Conservation (phyloP, 2,329 filamentous ascomycete species). For the Alternaria rosae region DNA sequence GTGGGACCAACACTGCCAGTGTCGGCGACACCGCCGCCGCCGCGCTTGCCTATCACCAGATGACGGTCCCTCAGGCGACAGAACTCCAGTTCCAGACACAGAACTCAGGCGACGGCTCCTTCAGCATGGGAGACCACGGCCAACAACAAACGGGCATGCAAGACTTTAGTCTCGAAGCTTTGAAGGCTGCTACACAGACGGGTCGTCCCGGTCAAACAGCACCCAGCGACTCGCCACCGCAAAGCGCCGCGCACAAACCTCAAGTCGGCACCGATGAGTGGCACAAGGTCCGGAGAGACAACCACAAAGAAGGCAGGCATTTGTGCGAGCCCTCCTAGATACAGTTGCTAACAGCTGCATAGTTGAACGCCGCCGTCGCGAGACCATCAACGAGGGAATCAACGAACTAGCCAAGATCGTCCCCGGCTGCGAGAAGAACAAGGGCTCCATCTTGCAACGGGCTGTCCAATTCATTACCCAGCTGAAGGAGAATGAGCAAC, state of each 20-base stretch:
- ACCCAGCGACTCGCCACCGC: constrained; percentile 47
- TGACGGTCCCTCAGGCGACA: constrained; percentile 64
- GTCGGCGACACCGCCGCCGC: constrained; percentile 68
- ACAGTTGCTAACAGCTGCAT: constrained; percentile 13
- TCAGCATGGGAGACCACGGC: constrained; percentile 54
- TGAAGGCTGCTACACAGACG: constrained; percentile 57
- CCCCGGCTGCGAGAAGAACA: constrained; percentile 98
- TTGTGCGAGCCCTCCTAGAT: background rate
- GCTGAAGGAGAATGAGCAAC: constrained; percentile 90
- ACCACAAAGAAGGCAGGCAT: constrained; percentile 91
- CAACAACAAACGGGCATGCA: constrained; percentile 48
- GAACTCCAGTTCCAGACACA: constrained; percentile 61
- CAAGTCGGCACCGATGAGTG: constrained; percentile 96
- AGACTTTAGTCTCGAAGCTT: constrained; percentile 57
- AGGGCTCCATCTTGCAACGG: constrained; percentile 92
- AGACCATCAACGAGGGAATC: constrained; percentile 99
- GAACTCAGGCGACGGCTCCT: constrained; percentile 53
- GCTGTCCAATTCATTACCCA: constrained; percentile 95
- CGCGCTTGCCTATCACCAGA: constrained; percentile 60
- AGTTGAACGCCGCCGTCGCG: constrained; percentile 96
- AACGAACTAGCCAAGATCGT: constrained; percentile 98
- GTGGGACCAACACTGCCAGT: constrained; percentile 57
- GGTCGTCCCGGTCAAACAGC: constrained; percentile 54
- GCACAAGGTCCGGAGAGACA: constrained; percentile 97
- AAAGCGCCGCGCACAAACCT: constrained; percentile 66